Base-by-base conservation (phyloP, 805 yeast species). In the Barnettozyma botsteinii region DNA sequence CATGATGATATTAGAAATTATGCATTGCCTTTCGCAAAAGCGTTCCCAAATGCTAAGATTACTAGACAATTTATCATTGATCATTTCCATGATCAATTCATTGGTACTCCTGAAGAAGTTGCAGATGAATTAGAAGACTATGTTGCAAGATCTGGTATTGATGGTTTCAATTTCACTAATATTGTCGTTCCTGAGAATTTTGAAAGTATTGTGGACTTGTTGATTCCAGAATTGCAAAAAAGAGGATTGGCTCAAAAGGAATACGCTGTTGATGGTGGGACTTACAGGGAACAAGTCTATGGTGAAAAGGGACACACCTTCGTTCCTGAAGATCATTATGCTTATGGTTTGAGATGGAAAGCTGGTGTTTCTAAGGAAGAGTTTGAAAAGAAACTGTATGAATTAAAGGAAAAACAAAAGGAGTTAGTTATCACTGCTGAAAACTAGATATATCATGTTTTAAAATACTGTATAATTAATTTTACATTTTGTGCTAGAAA, bases 81-180 rank as follows among this genome's bases (percentile, higher is more conserved):
- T 3, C 40, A 50, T 27, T 53, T 55, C 28, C 44, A 37, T 1
- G 60, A 59, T 14, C 50, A 55, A 33, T 47, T 22, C 26, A 20
- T 44, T 30, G 73, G 73, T 8, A 52, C 65, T 19, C 54, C 70
- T 12, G 43, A 46, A 23, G 61, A 62, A 35, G 68, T 69, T 21
- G 70, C 70, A n/a, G 69, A 67, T 45, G 53, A 60, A 38, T 55
- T 68, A 34, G 69, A 66, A 43, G 47, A 51, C 28, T 68, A 67
- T 65, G 66, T 64, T n/a, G 67, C 65, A 9, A 50, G 50, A 4
- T 56, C 67, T 8, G 67, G 61, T 24, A 57, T 69, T 25, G 71
- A 67, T 43, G 73, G 73, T 2, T 68, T 69, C 51, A 68, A 68
- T 43, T 53, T 68, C 32, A 57, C 67, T 9, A 60, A 65, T 42